Evolutionary conservation across 2,329 filamentous ascomycete species (phyloP), one percentile per base, ranked within the genome.

Genomic region (Phyllosticta capitalensis): DNA sequence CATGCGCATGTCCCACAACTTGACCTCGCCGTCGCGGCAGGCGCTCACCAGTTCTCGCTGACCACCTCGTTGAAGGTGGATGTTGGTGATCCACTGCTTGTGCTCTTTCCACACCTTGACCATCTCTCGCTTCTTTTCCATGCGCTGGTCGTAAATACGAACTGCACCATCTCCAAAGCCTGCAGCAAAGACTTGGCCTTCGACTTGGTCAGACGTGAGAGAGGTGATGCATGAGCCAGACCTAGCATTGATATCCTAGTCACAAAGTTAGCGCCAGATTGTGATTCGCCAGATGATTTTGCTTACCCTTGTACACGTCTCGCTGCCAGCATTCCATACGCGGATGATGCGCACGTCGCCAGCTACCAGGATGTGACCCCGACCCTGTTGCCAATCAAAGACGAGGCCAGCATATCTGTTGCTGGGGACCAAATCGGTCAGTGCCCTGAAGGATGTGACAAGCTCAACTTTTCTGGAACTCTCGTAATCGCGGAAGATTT

Each of bases 321-420:
- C 94, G 51, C 90, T 89, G 7, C 90, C 90, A 17, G 92, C 92
- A 69, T 95, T 94, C 94, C 94, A 99, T 33, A 97, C 90, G 38
- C 92, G 84, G 66, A 99, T 96, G 33, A 96, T 89, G 61, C 94
- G 89, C 58, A 96, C 90, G 71, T 99, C 94, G 52, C 94, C 94
- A 10, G 94, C 94, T 30, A 97, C 94, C n/a, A 99, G 81, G 7
- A 95, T 87, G 62, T 90, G 89, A 7, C 94, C 94, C 65, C 90
- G 90, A n/a, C 95, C 92, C 75, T 99, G 94, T 72, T 97, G 92
- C 94, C 94, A 99, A 72, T 99, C 92, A 70, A 97, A 95, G 24
- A 97, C 92, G 75, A 99, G 87, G 21, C 94, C 94, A 1, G 92
- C 92, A 71, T 96, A 95, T 68, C 92, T 88, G 67, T 92, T 96